Evolutionary conservation across 352 stramenopile genomes (phyloP).

Genomic region (Plasmopara halstedii): DNA sequence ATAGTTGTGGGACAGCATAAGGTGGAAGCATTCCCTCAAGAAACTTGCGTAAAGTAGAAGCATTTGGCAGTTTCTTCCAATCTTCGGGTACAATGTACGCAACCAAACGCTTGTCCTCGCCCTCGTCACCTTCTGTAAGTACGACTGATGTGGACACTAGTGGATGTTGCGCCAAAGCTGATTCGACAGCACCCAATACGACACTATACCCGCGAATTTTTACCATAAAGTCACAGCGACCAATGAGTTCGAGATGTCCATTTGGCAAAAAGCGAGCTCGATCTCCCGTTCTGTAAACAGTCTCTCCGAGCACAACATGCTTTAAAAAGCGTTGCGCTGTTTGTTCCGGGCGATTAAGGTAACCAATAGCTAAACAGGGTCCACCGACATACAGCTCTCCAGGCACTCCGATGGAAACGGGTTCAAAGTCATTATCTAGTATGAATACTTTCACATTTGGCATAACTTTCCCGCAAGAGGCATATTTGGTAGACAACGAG

Average conservation of each 20-base stretch:
- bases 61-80: slow-evolving; percentile 57
- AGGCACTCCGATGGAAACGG: slow-evolving; percentile 55
- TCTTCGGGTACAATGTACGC: slow-evolving; percentile 86
- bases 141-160: slow-evolving; percentile 86
- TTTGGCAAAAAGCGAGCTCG: slow-evolving; percentile 85
- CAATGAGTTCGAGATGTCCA: slow-evolving; percentile 88
- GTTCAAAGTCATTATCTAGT: slow-evolving; percentile 62
- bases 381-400: slow-evolving; percentile 84
- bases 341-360: slow-evolving; percentile 72
- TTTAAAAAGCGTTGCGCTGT: slow-evolving; percentile 72
- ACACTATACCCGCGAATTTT: slow-evolving; percentile 95
- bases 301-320: slow-evolving; percentile 52
- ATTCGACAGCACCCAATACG: slow-evolving; percentile 88
- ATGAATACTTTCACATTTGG: slow-evolving; percentile 74
- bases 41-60: slow-evolving; percentile 53
- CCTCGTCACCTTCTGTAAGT: slow-evolving; percentile 79
- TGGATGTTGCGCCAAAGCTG: slow-evolving; percentile 79
- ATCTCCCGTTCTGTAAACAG: slow-evolving; percentile 91
- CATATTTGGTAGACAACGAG: slow-evolving; percentile 76
- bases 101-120: slow-evolving; percentile 87
- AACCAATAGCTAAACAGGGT: slow-evolving; percentile 78
- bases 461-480: slow-evolving; percentile 83
- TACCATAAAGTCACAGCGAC: slow-evolving; percentile 93
- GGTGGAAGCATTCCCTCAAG: slow-evolving; percentile 71
- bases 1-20: slow-evolving; percentile 77